Evolutionary conservation across 148 eudicot genomes (phyloP).

Genomic region (Simmondsia chinensis): DNA sequence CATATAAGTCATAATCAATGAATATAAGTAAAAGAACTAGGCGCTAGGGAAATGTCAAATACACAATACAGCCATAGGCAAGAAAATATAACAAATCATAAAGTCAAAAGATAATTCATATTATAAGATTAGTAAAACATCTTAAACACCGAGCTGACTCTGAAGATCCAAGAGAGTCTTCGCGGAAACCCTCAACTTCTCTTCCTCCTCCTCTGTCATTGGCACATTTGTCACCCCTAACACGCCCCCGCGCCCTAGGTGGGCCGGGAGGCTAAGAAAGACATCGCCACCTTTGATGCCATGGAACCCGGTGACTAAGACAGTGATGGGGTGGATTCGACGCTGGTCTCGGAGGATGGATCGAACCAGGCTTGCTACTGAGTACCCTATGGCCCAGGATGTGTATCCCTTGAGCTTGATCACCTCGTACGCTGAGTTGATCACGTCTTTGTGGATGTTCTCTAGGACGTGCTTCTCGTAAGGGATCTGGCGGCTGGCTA

Average conservation of each 20-base stretch:
- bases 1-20: too few species aligned
- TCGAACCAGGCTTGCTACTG: slow-evolving; percentile 69
- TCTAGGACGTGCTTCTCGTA: slow-evolving; percentile 60
- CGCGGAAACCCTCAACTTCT: slow-evolving; percentile 54
- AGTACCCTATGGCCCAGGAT: slow-evolving; percentile 96
- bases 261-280: slow-evolving; percentile 87
- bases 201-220: slow-evolving; percentile 57
- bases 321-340: slow-evolving; percentile 77
- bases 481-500: slow-evolving; percentile 54
- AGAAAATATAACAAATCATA: background rate
- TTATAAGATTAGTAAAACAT: background rate
- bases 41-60: too few species aligned
- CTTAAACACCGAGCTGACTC: slow-evolving; percentile 50
- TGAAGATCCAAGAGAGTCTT: slow-evolving; percentile 64
- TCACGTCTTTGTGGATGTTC: slow-evolving; percentile 72
- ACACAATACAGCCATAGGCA: background rate
- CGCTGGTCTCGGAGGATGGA: slow-evolving; percentile 71
- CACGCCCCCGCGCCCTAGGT: slow-evolving; percentile 74
- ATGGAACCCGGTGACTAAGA: slow-evolving; percentile 71
- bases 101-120: too few species aligned
- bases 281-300: slow-evolving; percentile 62
- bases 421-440: slow-evolving; percentile 84
- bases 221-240: slow-evolving; percentile 71
- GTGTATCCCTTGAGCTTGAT: slow-evolving; percentile 91
- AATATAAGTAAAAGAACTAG: too few species aligned